These are phyloP conservation scores for Aspergillus vadensis DNA, from an alignment of 2,329 filamentous ascomycete genomes.

Conservation along the genomic window DNA sequence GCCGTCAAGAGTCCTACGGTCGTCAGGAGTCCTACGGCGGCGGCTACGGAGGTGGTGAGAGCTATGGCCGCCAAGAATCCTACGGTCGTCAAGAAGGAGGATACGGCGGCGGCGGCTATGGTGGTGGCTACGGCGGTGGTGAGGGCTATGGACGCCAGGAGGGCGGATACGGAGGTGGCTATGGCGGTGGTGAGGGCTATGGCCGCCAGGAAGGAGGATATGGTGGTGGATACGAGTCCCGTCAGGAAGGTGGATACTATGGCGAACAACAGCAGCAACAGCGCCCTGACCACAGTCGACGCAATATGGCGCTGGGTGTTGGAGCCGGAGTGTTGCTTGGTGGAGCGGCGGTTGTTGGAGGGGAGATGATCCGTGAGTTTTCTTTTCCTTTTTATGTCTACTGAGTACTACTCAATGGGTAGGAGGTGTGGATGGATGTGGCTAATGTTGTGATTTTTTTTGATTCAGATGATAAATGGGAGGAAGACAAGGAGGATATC, in stretches of 20 bases:
- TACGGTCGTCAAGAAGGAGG: not conserved
- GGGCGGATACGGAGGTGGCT: slow-evolving; percentile 10
- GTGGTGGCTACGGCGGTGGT: not conserved
- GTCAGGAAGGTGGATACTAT: slow-evolving; percentile 11
- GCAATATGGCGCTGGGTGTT: slow-evolving; percentile 36
- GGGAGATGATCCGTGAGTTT: slow-evolving; percentile 44
- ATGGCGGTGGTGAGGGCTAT: slow-evolving; percentile 17
- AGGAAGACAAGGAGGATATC: slow-evolving; percentile 34
- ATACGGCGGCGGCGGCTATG: not conserved
- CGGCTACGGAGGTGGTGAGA: not conserved
- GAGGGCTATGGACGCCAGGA: slow-evolving; percentile 19
- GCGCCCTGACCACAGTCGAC: slow-evolving; percentile 16
- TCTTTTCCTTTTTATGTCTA: too few species aligned
- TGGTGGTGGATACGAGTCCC: slow-evolving; percentile 22
- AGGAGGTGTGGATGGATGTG: too few species aligned
- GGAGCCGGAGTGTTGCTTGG: slow-evolving; percentile 40
- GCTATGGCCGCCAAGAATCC: not conserved
- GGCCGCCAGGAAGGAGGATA: slow-evolving; percentile 15
- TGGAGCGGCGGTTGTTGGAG: slow-evolving; percentile 49
- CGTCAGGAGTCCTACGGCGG: not conserved
- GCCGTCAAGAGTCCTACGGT: not conserved
- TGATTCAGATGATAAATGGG: slow-evolving; percentile 35
- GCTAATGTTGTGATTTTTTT: too few species aligned
- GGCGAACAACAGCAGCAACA: slow-evolving; percentile 20
- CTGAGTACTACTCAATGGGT: too few species aligned